Evolutionary conservation across 2,329 filamentous ascomycete genomes (phyloP).

Genomic region (Tolypocladium endophyticum): DNA sequence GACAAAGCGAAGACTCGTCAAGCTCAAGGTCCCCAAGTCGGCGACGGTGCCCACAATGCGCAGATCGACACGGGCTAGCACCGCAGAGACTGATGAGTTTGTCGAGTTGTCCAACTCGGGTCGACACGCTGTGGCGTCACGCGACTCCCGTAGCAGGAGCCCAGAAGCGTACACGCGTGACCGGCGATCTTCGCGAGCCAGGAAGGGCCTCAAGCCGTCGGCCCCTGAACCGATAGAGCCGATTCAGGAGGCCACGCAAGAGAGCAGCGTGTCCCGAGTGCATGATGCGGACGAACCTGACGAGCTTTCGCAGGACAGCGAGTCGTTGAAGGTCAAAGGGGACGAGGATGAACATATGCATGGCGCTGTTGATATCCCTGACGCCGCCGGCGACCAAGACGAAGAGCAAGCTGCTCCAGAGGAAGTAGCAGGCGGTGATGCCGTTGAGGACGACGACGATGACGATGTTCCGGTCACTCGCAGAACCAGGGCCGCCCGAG

Average conservation of each 20-base stretch:
- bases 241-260: constrained; percentile 42
- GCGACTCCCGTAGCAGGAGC: constrained; percentile 42
- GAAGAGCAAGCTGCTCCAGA: constrained; percentile 13
- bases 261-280: constrained; percentile 28
- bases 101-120: constrained; percentile 51
- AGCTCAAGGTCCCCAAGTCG: constrained; percentile 28
- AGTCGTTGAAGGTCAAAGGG: constrained; percentile 16
- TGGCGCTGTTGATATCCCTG: constrained; percentile 7
- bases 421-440: constrained; percentile 22
- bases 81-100: constrained; percentile 43
- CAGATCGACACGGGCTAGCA: constrained; percentile 40
- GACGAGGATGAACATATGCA: constrained; percentile 18
- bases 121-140: constrained; percentile 39
- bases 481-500: constrained; percentile 29
- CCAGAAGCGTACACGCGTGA: constrained; percentile 37
- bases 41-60: constrained; percentile 22
- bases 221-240: constrained; percentile 36
- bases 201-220: constrained; percentile 40
- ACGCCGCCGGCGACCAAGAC: constrained; percentile 16
- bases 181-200: constrained; percentile 35
- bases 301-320: constrained; percentile 24
- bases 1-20: constrained; percentile 29
- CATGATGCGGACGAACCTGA: constrained; percentile 25
- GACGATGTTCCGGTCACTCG: constrained; percentile 39
- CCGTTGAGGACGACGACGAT: constrained; percentile 37